Base-by-base conservation (phyloP, 345 rosid species). In the Turnera subulata region DNA sequence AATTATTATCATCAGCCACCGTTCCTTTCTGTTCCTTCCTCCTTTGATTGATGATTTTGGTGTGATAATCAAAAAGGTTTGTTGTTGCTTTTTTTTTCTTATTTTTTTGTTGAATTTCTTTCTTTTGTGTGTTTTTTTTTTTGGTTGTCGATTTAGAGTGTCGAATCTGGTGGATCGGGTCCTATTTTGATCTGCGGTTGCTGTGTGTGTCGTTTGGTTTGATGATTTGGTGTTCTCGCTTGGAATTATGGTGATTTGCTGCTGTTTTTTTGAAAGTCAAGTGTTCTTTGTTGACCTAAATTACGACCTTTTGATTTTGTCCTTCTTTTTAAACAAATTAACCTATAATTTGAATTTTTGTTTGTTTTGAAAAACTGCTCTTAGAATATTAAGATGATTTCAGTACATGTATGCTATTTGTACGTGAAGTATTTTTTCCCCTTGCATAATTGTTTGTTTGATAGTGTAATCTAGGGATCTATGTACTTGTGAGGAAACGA, bases 121-220 rank as follows among this genome's bases (percentile, higher is more conserved):
- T 8, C 8, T 29, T 29, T 29, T 29, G 35, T 29, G 35, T 3
- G n/a, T n/a, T n/a, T n/a, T n/a, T n/a, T n/a, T n/a, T n/a, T n/a
- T n/a, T n/a, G n/a, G n/a, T n/a, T n/a, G n/a, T 37, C 12, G 20
- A 16, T 60, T 51, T 50, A 24, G 56, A 4, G 65, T 14, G 18
- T n/a, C n/a, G 15, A 40, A 51, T 7, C 42, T 25, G 24, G 42
- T 51, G 50, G 65, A 61, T 61, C 57, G 57, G 57, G 65, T 18
- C 14, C 6, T 23, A 38, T 60, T 50, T 60, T 48, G 22, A 11
- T 13, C 21, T 11, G 4, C 9, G 6, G 0, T 6, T 8, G 22
- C 11, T 15, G 47, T 18, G 14, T 35, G 1, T 16, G 6, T 37
- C 10, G 55, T 23, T 48, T 26, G 22, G 49, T 23, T 61, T 12